Base-by-base conservation (phyloP, 805 yeast species). In the Sugiyamaella boreocaroliniensis region DNA sequence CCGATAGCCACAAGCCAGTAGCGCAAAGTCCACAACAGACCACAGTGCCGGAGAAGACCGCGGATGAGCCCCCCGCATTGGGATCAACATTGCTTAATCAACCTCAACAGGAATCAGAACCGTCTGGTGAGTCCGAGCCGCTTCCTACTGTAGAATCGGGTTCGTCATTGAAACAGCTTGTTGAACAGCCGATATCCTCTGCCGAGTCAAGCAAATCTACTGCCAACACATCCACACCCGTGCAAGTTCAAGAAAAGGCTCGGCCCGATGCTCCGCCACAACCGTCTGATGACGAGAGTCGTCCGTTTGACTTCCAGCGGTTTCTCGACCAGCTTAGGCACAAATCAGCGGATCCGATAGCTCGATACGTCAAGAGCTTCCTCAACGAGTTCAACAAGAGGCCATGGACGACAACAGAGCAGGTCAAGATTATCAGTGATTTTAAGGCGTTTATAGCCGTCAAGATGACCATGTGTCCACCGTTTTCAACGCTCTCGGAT, bases 321-420 rank as follows among this genome's bases (percentile, higher is more conserved):
- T 93, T 93, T 64, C 73, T 89, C 41, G 74, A 75, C 11, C 86
- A 85, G 58, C 75, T 93, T 58, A 82, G 85, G 54, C 76, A 79
- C 49, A 84, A 82, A 57, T 75, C 77, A 51, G 97, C 98, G 4
- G 96, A 88, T 53, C 97, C 98, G 0, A 78, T 89, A 40, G 89
- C 90, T 5, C 78, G 88, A 53, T 93, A 92, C 64, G 79, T 90
- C 42, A 82, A 85, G 61, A 88, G 96, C 1, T 95, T 93, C 61
- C 70, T 95, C 45, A 78, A 76, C 44, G 92, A 89, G 52, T 93
- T 92, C 49, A 73, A 78, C 47, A 79, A 82, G 55, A 80, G 78
- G 48, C 73, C 77, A 1, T 88, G 95, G 85, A 76, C 85, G 0
- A 78, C 83, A 0, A 74, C 77, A 5, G 98, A 93, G 66, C 95